phyloP scores from a whole-genome alignment of 2,329 filamentous ascomycete genomes.

The Botrytis byssoidea region DNA sequence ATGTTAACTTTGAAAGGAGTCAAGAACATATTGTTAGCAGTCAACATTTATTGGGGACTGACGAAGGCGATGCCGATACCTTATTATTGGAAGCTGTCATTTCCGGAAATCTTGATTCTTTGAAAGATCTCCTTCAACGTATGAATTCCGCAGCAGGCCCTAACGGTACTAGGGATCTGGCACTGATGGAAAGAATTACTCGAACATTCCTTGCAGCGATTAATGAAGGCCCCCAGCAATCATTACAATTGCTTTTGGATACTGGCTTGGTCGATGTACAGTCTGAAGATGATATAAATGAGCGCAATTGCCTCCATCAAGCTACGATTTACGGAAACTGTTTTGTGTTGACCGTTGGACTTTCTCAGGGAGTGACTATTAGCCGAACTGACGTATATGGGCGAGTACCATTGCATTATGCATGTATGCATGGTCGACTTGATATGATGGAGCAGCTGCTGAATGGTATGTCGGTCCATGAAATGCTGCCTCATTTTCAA shows the following conservation, averaged over 20 bases:
- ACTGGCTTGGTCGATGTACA: slow-evolving; percentile 85
- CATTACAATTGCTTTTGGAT: slow-evolving; percentile 72
- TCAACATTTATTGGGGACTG: slow-evolving; percentile 67
- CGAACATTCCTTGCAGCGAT: slow-evolving; percentile 88
- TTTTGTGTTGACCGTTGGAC: slow-evolving; percentile 72
- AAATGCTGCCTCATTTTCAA: background rate
- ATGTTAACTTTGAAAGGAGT: slow-evolving; percentile 71
- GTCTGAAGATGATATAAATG: slow-evolving; percentile 96
- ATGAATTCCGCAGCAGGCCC: slow-evolving; percentile 58
- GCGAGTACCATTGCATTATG: slow-evolving; percentile 89
- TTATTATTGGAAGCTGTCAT: slow-evolving; percentile 85
- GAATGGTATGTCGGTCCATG: slow-evolving; percentile 46
- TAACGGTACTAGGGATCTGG: slow-evolving; percentile 56
- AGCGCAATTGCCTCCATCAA: slow-evolving; percentile 93
- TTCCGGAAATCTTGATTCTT: slow-evolving; percentile 71
- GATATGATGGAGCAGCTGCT: slow-evolving; percentile 78
- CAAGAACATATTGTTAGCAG: slow-evolving; percentile 64
- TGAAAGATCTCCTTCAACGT: slow-evolving; percentile 78
- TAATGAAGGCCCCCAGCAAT: slow-evolving; percentile 75
- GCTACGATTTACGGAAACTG: slow-evolving; percentile 90
- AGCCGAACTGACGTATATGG: slow-evolving; percentile 89
- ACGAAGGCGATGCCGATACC: slow-evolving; percentile 86
- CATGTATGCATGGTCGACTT: slow-evolving; percentile 87
- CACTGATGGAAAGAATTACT: slow-evolving; percentile 73
- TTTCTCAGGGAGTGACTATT: slow-evolving; percentile 74